phyloP scores from a whole-genome alignment of 768 basidiomycete genomes.

The Trametes cinnabarina region DNA sequence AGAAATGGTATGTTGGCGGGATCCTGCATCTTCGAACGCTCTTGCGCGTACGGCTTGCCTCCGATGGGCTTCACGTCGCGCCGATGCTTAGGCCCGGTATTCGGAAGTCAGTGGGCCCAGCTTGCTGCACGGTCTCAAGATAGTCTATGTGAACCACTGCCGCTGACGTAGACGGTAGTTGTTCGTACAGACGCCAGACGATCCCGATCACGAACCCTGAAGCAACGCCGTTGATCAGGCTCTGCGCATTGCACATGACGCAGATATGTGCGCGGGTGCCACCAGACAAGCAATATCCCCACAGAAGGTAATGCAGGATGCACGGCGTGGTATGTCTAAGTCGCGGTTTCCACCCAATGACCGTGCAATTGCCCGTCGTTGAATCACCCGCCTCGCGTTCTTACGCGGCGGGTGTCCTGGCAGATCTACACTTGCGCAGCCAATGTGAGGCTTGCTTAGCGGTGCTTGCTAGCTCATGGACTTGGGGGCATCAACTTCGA shows the following conservation, averaged over 20 bases:
- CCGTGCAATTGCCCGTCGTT: neutral
- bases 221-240: neutral
- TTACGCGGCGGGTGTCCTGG: neutral
- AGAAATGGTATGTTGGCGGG: slow-evolving; percentile 6
- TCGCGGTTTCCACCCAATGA: neutral
- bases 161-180: neutral
- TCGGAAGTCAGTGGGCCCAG: neutral
- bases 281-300: neutral
- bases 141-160: neutral
- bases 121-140: slow-evolving; percentile 2
- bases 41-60: no score
- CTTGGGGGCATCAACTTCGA: neutral
- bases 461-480: no score
- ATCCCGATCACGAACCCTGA: slow-evolving; percentile 12
- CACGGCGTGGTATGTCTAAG: slow-evolving; percentile 1
- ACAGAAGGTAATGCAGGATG: neutral
- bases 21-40: neutral
- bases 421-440: neutral
- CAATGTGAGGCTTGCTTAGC: neutral
- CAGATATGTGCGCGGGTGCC: neutral
- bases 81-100: neutral
- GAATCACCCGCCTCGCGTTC: neutral
- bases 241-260: neutral
- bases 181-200: neutral
- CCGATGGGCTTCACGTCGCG: no score